Evolutionary conservation across 1,139 yeast species (phyloP).

Genomic region (Zygosaccharomyces pseudobailii): DNA sequence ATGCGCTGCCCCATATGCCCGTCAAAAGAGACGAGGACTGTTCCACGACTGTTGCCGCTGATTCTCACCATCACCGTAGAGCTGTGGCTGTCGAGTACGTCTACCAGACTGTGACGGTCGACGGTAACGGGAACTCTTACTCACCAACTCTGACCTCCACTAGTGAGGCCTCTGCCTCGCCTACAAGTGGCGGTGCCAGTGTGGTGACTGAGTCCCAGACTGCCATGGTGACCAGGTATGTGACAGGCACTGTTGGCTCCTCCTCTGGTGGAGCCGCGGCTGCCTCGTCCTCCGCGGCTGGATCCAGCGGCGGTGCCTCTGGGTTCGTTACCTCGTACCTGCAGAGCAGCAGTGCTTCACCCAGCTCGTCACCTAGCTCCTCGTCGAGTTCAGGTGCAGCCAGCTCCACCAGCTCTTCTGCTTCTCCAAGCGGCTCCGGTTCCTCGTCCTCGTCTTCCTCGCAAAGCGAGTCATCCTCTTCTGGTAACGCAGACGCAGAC

Average conservation of each 20-base stretch:
- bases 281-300: constrained; percentile 20
- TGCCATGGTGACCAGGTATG: constrained; percentile 28
- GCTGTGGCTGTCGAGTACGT: constrained; percentile 78
- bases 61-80: constrained; percentile 61
- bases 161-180: constrained; percentile 22
- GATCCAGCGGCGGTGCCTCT: constrained; percentile 7
- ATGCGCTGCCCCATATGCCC: constrained; percentile 27
- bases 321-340: constrained; percentile 1
- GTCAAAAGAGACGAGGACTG: constrained; percentile 26
- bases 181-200: constrained; percentile 22
- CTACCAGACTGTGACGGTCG: constrained; percentile 70
- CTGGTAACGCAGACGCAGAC: constrained; percentile 27
- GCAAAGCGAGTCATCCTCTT: constrained; percentile 25
- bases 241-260: constrained; percentile 31
- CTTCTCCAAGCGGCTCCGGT: constrained; percentile 25
- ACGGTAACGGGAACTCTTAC: constrained; percentile 49
- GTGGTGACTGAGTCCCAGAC: constrained; percentile 24
- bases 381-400: not conserved
- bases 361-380: too few relatives aligned
- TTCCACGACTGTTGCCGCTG: constrained; percentile 23
- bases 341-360: not conserved
- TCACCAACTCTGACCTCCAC: constrained; percentile 18
- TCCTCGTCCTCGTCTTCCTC: constrained; percentile 29
- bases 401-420: constrained; percentile 3
- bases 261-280: constrained; percentile 11